phyloP scores from a whole-genome alignment of 169 alveolate species.

The Perkinsus olseni region DNA sequence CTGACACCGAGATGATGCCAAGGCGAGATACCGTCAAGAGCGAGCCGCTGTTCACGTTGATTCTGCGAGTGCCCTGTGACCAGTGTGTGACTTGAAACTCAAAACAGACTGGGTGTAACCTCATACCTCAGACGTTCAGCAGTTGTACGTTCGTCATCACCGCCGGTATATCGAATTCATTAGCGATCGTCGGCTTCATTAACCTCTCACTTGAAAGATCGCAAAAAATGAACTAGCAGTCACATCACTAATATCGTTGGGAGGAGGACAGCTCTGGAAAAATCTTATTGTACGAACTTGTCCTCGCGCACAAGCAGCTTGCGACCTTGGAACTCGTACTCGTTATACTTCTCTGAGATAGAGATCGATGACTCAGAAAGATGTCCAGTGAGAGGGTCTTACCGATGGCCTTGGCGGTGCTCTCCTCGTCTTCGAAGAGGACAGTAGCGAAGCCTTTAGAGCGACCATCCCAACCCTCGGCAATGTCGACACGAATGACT shows the following conservation, averaged over 20 bases:
- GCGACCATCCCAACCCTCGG: constrained; percentile 29
- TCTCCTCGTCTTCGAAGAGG: constrained; percentile 6
- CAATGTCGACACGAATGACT: constrained; percentile 30
- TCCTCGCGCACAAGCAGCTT: not conserved
- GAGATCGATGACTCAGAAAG: not conserved
- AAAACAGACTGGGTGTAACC: not conserved
- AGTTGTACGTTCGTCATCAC: not conserved
- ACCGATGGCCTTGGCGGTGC: not conserved
- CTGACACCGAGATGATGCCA: too few species aligned
- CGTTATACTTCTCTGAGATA: not conserved
- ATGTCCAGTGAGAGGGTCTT: not conserved
- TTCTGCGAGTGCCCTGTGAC: too few species aligned
- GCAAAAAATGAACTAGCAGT: not conserved
- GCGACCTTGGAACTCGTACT: not conserved
- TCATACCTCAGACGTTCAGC: not conserved
- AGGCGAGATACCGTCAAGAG: too few species aligned
- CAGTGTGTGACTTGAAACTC: not conserved
- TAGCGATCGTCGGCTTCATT: not conserved
- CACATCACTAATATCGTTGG: not conserved
- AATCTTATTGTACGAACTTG: not conserved
- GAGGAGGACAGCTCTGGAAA: too few species aligned
- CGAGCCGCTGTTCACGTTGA: too few species aligned
- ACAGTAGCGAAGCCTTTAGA: constrained; percentile 39
- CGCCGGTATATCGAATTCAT: not conserved
- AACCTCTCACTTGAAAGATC: not conserved